Evolutionary conservation across 352 stramenopile species (phyloP), one percentile per base, ranked within the genome.

Genomic region (Pythium aristosporum): DNA sequence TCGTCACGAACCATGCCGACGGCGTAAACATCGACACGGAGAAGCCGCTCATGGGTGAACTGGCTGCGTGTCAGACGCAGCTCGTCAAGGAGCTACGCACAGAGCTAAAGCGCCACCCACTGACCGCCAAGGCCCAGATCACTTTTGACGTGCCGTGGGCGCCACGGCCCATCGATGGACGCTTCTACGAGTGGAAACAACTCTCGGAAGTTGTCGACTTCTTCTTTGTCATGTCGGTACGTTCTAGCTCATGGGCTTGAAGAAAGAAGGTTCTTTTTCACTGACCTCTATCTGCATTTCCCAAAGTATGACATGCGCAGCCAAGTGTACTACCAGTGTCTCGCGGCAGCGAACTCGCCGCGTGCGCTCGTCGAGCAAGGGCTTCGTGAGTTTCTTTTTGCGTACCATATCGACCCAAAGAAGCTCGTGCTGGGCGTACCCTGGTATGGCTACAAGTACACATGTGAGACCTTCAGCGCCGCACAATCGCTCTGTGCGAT

Each of bases 371-470:
- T 95, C 28, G 72, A 77, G 36, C 73, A 92, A 49, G 90, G 92
- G 0, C 64, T 97, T 5, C 52, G 85, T 32, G 81, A 95, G 66
- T 97, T 90, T 55, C 61, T 92, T 21, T 51, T 87, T 13, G 81
- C 77, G 41, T 76, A 85, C 32, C 72, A 67, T 39, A 76, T 97
- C 43, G 23, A 55, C 8, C 71, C 85, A 5, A 47, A 65, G 18
- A 96, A 98, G 69, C 71, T 98, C 43, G 81, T 98, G 60, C 73
- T 98, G 0, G 92, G 92, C 11, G 69, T 97, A 41, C 90, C 90
- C 5, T 97, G 90, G 90, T 98, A 98, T 57, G 90, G 83, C 50
- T 98, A 98, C 72, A 63, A 75, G 32, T 98, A 97, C 71, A 61
- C 57, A 50, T 97, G 90, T 60, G 30, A 73, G 23, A 16, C 42